phyloP scores from a whole-genome alignment of 208 protist genomes.

The Acanthamoeba triangularis region DNA sequence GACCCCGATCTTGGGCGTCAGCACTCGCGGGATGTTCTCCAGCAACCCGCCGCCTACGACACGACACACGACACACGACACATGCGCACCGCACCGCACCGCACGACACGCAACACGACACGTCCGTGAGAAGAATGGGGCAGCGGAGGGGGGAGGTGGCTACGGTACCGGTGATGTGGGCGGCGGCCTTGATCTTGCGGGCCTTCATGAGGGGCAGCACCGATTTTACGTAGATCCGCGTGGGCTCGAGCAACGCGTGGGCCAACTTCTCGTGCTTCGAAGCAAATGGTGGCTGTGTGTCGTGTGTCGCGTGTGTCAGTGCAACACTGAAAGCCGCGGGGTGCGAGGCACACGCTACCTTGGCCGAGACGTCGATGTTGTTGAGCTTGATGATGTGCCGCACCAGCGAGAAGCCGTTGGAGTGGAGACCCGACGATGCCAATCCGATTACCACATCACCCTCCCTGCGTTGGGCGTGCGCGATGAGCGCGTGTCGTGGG shows the following conservation, averaged over 20 bases:
- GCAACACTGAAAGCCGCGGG: no score
- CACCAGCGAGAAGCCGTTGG: slow-evolving; percentile 92
- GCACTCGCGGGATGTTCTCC: slow-evolving; percentile 89
- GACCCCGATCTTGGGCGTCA: slow-evolving; percentile 75
- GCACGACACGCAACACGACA: no score
- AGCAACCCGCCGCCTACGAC: slow-evolving; percentile 86
- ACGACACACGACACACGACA: no score
- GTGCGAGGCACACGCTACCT: background rate
- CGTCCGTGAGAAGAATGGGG: background rate
- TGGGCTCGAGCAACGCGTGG: slow-evolving; percentile 87
- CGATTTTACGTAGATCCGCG: slow-evolving; percentile 86
- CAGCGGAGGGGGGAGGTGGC: no score
- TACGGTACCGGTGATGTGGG: slow-evolving; percentile 88
- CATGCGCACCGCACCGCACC: no score
- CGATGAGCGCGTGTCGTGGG: no score
- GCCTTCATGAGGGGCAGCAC: slow-evolving; percentile 84
- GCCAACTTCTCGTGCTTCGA: slow-evolving; percentile 74
- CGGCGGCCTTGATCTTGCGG: slow-evolving; percentile 84
- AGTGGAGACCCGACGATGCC: slow-evolving; percentile 88
- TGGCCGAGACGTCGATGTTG: slow-evolving; percentile 59
- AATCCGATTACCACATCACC: slow-evolving; percentile 84
- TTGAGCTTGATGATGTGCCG: slow-evolving; percentile 82
- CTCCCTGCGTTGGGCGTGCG: background rate
- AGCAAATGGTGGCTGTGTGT: slow-evolving; percentile 55
- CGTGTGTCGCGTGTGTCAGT: no score